Conservation (phyloP, 1,139 yeast species). For the Candida albicans region DNA sequence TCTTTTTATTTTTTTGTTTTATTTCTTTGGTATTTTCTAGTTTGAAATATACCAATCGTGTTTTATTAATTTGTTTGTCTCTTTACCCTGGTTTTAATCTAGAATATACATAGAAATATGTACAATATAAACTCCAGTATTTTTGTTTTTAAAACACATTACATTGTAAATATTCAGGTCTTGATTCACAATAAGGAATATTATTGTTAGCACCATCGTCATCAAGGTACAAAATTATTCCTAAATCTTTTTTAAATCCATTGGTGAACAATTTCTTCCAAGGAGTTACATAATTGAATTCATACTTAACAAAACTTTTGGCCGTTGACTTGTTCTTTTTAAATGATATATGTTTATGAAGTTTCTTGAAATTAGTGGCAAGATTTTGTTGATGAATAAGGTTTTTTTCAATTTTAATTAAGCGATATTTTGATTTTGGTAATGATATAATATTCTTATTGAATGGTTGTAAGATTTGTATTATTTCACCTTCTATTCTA, state of each 20-base stretch:
- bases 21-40: not conserved
- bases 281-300: no score
- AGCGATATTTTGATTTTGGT: not conserved
- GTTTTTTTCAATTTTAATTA: conserved; percentile 3
- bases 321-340: conserved; percentile 2
- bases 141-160: conserved; percentile 1
- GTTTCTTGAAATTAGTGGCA: no score
- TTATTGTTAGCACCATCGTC: conserved; percentile 4
- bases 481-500: no score
- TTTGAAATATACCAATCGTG: not conserved
- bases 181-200: conserved; percentile 14
- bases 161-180: conserved; percentile 12
- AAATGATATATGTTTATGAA: no score
- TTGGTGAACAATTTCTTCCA: conserved; percentile 2
- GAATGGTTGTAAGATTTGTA: no score
- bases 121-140: not conserved
- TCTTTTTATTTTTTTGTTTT: not conserved
- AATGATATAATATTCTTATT: no score
- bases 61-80: not conserved
- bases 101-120: no score
- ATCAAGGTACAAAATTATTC: conserved; percentile 10
- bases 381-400: no score
- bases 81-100: not conserved
- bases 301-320: not conserved
- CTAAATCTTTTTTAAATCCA: conserved; percentile 10